phyloP scores from a whole-genome alignment of 768 basidiomycete species.

The Suillus alpinus region DNA sequence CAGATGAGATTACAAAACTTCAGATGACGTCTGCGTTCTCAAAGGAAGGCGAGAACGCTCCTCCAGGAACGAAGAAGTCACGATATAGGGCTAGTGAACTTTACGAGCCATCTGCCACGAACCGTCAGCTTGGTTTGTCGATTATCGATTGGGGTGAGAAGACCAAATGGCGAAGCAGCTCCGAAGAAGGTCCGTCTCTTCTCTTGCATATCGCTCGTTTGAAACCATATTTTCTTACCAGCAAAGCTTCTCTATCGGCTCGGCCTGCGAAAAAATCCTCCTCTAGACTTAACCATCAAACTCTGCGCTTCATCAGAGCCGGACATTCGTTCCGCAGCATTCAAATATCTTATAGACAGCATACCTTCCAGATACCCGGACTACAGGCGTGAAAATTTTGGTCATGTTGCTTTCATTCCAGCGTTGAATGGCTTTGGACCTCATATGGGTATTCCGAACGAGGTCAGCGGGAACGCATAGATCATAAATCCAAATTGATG shows the following conservation, averaged over 20 bases:
- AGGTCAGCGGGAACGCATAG: constrained; percentile 41
- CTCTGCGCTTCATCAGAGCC: constrained; percentile 62
- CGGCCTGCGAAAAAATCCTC: constrained; percentile 67
- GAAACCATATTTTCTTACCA: constrained; percentile 24
- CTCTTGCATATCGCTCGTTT: not conserved
- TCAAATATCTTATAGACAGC: constrained; percentile 84
- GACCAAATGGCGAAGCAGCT: constrained; percentile 74
- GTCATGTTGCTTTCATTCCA: constrained; percentile 74
- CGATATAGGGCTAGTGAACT: constrained; percentile 70
- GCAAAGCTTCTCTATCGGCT: constrained; percentile 79
- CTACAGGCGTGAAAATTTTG: constrained; percentile 55
- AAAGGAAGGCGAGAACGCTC: constrained; percentile 40
- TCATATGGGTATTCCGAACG: constrained; percentile 58
- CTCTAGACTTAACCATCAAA: constrained; percentile 59
- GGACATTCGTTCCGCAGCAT: constrained; percentile 53
- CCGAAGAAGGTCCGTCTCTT: constrained; percentile 73
- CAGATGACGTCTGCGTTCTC: constrained; percentile 74
- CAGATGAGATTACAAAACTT: constrained; percentile 56
- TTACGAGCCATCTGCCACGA: constrained; percentile 78
- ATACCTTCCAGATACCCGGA: constrained; percentile 54
- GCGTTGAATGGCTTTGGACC: constrained; percentile 52
- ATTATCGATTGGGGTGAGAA: constrained; percentile 84
- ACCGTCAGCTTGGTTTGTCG: constrained; percentile 74
- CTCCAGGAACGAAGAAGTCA: constrained; percentile 32
- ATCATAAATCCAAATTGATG: not conserved